Conservation (phyloP, 345 rosid species). For the Streptanthus diversifolius region DNA sequence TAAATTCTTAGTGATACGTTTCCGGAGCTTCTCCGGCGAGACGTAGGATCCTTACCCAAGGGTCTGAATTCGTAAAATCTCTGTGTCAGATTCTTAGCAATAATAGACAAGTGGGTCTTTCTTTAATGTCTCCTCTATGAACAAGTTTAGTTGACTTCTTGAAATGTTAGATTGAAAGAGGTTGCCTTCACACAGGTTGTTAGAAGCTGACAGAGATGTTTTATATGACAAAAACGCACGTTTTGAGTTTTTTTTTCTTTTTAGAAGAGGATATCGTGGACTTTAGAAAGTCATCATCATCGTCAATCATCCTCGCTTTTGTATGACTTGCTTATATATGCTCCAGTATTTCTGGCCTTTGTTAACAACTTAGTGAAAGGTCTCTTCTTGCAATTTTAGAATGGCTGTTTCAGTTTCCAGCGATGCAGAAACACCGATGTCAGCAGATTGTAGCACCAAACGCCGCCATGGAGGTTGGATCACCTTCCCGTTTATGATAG, state of each 20-base stretch:
- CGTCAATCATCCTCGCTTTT: neutral
- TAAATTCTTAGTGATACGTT: no score
- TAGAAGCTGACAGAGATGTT: constrained; percentile 7
- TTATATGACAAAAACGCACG: neutral
- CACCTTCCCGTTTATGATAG: constrained; percentile 54
- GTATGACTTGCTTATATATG: constrained; percentile 3
- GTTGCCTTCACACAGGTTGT: neutral
- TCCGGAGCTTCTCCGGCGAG: no score
- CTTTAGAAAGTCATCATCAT: neutral
- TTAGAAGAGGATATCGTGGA: neutral
- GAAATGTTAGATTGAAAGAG: neutral
- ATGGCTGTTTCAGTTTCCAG: constrained; percentile 19
- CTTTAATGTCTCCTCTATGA: neutral
- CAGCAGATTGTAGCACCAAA: constrained; percentile 16
- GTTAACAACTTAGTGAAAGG: neutral
- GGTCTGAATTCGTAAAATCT: no score
- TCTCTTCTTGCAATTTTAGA: neutral
- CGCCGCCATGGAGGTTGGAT: constrained; percentile 44
- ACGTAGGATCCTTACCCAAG: no score
- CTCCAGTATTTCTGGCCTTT: neutral
- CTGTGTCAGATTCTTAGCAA: neutral
- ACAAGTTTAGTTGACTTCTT: constrained; percentile 15
- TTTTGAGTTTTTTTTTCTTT: neutral
- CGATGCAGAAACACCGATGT: constrained; percentile 13
- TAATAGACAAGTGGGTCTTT: neutral